Percentiles rank a stretch among this genome's conserved stretches.
Evolutionary conservation across 768 basidiomycete species (phyloP).

Genomic region (Russula vinacea): DNA sequence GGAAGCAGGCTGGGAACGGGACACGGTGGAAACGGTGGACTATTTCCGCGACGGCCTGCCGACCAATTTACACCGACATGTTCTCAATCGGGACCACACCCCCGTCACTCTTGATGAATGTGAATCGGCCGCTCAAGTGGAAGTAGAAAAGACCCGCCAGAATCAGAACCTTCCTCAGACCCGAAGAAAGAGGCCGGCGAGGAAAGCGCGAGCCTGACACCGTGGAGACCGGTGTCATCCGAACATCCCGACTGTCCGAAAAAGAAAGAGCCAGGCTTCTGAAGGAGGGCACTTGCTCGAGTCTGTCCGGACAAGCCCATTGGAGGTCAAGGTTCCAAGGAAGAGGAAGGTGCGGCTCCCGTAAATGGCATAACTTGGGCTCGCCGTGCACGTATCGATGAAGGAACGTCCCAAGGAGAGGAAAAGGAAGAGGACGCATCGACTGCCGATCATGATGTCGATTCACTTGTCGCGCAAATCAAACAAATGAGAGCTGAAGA

Average conservation of each 20-base stretch:
- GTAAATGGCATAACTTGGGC: not conserved
- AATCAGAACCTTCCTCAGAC: no score
- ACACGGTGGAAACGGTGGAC: not conserved
- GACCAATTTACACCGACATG: not conserved
- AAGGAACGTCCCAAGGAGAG: not conserved
- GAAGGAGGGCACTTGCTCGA: not conserved
- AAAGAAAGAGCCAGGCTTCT: not conserved
- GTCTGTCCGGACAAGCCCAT: not conserved
- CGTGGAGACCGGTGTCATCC: not conserved
- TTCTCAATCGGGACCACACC: not conserved
- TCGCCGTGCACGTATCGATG: not conserved
- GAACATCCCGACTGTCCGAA: not conserved
- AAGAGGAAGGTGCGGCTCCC: not conserved
- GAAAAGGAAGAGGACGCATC: not conserved
- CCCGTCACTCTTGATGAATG: not conserved
- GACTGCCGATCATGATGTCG: no score
- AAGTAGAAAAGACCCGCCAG: not conserved
- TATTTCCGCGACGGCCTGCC: not conserved
- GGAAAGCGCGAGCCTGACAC: not conserved
- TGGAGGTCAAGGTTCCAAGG: not conserved
- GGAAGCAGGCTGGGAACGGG: not conserved
- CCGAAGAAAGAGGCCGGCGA: not conserved
- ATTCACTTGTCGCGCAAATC: no score
- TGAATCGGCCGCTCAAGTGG: not conserved
- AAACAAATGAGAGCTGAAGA: no score